Base-by-base conservation (phyloP, 2,329 filamentous ascomycete species). In the Botryosphaeria dothidea region DNA sequence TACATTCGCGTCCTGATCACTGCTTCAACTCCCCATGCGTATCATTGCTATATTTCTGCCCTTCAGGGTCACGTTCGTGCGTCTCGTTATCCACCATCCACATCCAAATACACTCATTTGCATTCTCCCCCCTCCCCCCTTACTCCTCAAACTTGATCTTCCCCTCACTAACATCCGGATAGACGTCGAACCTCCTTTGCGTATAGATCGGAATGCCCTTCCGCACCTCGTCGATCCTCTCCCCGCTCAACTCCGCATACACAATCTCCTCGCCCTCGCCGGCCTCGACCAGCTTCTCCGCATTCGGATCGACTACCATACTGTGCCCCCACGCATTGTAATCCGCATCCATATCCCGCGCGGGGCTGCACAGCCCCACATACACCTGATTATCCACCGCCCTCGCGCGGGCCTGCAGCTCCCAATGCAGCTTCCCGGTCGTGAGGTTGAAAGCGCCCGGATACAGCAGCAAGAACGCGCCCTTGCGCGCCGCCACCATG, bases 381-480 rank as follows among this genome's bases (percentile, higher is more conserved):
- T 96, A 98, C 9, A 96, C 82, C 82, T 99, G 93, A 75, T 98
- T 98, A 74, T 99, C 94, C 71, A 96, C 85, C 4, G 94, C 95
- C 67, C 95, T 84, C 15, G 91, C 93, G 69, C 92, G 86, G 0
- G 89, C 94, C 72, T 91, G 86, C 69, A 99, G 81, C 65, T 88
- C 85, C 95, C 95, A 99, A 79, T 99, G 95, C 77, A 98, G 79
- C 5, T 91, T 90, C 0, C 95, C 95, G 0, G 95, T 99, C 0
- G 93, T 97, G 66, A 91, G 83, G 79, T 98, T 99, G 84, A 99
- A 99, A 0, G 95, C 95, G n/a, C 93, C 95, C 0, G 95, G 95
- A 78, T 97, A 98, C 19, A 98, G 77, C 62, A 98, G 86, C 51
- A 92, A 84, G 77, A 99, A 99, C 65, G 88, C 90, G n/a, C 90